Base-by-base conservation (phyloP, 805 yeast genomes). In the Helenozyma rhizophorensis region DNA sequence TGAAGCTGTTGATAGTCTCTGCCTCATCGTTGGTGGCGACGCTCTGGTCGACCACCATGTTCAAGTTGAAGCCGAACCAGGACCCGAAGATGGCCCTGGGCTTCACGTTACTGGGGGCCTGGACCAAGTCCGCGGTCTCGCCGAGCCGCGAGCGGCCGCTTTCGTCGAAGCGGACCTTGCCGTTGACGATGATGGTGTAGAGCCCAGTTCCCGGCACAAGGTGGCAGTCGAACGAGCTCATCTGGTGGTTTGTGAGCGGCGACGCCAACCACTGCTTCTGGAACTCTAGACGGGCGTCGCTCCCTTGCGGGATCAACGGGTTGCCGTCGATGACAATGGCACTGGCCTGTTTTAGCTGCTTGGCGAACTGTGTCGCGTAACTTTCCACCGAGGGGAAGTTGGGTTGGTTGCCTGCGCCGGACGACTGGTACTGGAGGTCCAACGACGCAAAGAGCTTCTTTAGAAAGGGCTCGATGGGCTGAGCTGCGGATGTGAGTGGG, bases 151-250 rank as follows among this genome's bases (percentile, higher is more conserved):
- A 80, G 39, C 64, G 70, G 0, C 93, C 93, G 33, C 80, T 72
- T 48, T 84, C 93, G 54, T 84, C 93, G 46, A 83, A 83, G 39
- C 79, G 66, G 9, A 83, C 83, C 53, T 80, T 83, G 2, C 72
- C 64, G n/a, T 74, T 62, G 11, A 76, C 58, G 35, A 69, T 70
- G 18, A 78, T 65, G 6, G 80, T 65, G 23, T 67, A 53, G 1
- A 72, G 63, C 1, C 76, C 78, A 0, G 83, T 68, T 1, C 85
- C 85, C 0, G 84, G 84, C 8, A 83, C 70, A 37, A 75, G 59
- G 49, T 83, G 93, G 28, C 76, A 70, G 51, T 83, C 90, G 33
- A 72, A 68, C 9, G 79, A 72, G n/a, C 76, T 74, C 25, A 82
- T 50, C 33, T 66, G 76, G 50, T 83, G 93, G 36, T 73, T 78